Evolutionary conservation across 495 filamentous ascomycete species (phyloP).

Genomic region (Aspergillus bertholletiae): DNA sequence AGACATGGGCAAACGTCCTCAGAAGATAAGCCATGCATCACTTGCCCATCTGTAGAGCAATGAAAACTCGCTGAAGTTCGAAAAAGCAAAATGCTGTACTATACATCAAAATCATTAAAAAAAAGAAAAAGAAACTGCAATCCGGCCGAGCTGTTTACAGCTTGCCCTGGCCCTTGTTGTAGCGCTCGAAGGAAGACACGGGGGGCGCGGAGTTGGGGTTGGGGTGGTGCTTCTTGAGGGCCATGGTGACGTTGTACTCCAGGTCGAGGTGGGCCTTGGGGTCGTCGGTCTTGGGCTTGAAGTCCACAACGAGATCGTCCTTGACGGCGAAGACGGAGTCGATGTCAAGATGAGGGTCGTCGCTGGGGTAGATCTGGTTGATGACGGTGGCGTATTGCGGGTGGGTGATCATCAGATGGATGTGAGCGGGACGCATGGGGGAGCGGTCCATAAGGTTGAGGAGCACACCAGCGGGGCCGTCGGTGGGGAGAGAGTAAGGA

Average conservation of each 20-base stretch:
- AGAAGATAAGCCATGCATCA: too few species aligned
- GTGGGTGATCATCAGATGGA: slow-evolving; percentile 49
- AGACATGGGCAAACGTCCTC: too few species aligned
- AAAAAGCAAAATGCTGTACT: too few species aligned
- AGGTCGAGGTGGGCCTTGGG: slow-evolving; percentile 45
- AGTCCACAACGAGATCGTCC: slow-evolving; percentile 61
- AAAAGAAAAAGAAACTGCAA: too few species aligned
- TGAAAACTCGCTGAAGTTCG: too few species aligned
- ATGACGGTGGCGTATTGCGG: slow-evolving; percentile 51
- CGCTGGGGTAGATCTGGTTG: slow-evolving; percentile 62
- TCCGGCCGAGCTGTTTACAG: slow-evolving; percentile 4
- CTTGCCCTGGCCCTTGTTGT: slow-evolving; percentile 22
- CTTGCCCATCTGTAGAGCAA: too few species aligned
- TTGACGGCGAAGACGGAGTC: slow-evolving; percentile 69
- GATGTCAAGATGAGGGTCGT: slow-evolving; percentile 56
- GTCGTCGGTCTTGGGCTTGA: slow-evolving; percentile 49
- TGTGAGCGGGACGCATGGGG: slow-evolving; percentile 47
- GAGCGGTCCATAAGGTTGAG: slow-evolving; percentile 70
- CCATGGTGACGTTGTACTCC: slow-evolving; percentile 45
- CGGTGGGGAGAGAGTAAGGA: slow-evolving; percentile 72
- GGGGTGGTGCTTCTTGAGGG: slow-evolving; percentile 46
- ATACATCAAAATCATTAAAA: too few species aligned
- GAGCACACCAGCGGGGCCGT: slow-evolving; percentile 69
- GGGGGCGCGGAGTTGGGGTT: slow-evolving; percentile 46
- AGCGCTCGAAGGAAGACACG: slow-evolving; percentile 44